These are phyloP conservation scores for Achaetomiella virescens DNA, from an alignment of 495 filamentous ascomycete genomes.

Conservation along the genomic window DNA sequence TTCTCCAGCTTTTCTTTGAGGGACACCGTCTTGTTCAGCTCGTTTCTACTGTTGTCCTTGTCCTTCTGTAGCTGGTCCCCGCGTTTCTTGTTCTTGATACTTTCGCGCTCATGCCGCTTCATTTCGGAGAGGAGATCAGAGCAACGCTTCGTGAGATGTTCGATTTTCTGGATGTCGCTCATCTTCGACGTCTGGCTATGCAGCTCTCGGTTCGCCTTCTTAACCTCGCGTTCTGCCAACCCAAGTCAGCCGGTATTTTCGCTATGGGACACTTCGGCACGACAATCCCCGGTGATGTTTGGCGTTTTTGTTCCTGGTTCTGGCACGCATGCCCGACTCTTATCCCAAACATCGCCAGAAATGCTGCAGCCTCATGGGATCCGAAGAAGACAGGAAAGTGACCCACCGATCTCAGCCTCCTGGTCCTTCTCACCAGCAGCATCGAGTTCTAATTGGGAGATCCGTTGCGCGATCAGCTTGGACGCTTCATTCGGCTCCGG, in stretches of 20 bases:
- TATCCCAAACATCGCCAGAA: background rate
- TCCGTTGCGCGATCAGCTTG: slow-evolving; percentile 85
- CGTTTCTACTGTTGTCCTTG: slow-evolving; percentile 78
- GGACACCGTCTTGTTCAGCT: slow-evolving; percentile 77
- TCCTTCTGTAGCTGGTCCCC: slow-evolving; percentile 95
- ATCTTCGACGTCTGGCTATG: slow-evolving; percentile 74
- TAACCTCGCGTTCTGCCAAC: slow-evolving; percentile 58
- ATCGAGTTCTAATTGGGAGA: slow-evolving; percentile 91
- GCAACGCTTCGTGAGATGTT: slow-evolving; percentile 82
- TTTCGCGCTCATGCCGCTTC: slow-evolving; percentile 89
- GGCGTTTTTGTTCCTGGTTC: too few relatives aligned
- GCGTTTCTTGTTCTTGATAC: slow-evolving; percentile 90
- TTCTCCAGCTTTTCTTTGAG: slow-evolving; percentile 95
- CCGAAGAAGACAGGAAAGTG: background rate
- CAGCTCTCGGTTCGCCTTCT: slow-evolving; percentile 87
- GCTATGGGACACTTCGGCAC: too few relatives aligned
- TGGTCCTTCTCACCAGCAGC: slow-evolving; percentile 90
- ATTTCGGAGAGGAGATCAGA: slow-evolving; percentile 87
- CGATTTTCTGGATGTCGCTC: slow-evolving; percentile 66
- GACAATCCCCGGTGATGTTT: background rate
- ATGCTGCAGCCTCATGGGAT: too few relatives aligned
- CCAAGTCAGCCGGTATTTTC: slow-evolving; percentile 5
- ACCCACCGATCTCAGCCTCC: slow-evolving; percentile 93
- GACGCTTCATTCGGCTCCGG: slow-evolving; percentile 78
- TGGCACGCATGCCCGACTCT: too few relatives aligned